Base-by-base conservation (phyloP, 2,329 filamentous ascomycete species). In the Plectosphaerella sp. region DNA sequence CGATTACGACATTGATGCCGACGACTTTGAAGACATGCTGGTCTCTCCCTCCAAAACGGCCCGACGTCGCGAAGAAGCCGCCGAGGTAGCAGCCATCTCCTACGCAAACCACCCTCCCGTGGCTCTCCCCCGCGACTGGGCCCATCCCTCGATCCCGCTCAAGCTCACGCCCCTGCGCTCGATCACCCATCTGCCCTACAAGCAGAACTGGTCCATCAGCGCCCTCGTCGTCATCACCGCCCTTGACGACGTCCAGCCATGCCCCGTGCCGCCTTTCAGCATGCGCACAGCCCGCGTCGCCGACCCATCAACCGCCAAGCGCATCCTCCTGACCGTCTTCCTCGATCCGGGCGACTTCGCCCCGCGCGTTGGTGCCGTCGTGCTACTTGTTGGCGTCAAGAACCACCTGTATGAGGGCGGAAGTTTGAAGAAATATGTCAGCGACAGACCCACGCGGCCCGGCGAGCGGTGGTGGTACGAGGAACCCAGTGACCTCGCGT, bases 181-280 rank as follows among this genome's bases (percentile, higher is more conserved):
- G 7, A 75, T 83, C 47, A 76, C 78, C 0, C 67, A 73, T 54
- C 70, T 83, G 1, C 79, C 78, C 2, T 82, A 79, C 63, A 74
- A 75, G 50, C 78, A 82, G 53, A 83, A 83, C 60, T 83, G 78
- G 79, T 76, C 75, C 45, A 72, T 77, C 62, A 82, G 82, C 55
- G 67, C 80, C 7, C 72, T 83, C 4, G 77, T 71, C 51, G 69
- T 83, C n/a, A 54, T 82, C 4, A 64, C 68, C 0, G 71, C 72
- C 1, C 64, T 82, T 4, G 77, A 75, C 0, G 69, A 66, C 1
- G 64, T 80, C 15, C 75, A 81, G 53, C 68, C 78, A 2, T 77
- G 75, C 0, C 68, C 72, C 3, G 65, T 82, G 6, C 75, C 74
- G 1, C 78, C 79, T 0, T 72, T 72, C 53, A 69, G 60, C n/a